Conservation (phyloP, 345 rosid genomes). For the Linum trigynum region DNA sequence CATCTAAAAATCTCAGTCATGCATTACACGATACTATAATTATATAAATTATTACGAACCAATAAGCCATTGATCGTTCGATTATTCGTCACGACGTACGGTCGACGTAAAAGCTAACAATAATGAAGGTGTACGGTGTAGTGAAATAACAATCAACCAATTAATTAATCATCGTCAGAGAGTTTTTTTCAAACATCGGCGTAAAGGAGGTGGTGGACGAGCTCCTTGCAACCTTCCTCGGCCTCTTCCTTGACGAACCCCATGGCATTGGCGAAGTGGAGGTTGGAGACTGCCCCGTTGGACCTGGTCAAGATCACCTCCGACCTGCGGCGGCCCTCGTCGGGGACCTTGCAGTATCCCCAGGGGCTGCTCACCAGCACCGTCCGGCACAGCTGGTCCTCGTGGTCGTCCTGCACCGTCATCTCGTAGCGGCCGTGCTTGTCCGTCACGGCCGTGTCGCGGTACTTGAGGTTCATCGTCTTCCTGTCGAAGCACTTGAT, state of each 20-base stretch:
- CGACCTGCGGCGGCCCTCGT: slow-evolving; percentile 40
- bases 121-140: too few relatives aligned
- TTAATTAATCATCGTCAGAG: too few relatives aligned
- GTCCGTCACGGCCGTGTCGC: slow-evolving; percentile 30
- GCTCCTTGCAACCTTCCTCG: slow-evolving; percentile 30
- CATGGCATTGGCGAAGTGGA: slow-evolving; percentile 51
- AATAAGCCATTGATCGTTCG: too few relatives aligned
- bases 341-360: slow-evolving; percentile 22
- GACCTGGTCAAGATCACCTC: slow-evolving; percentile 47
- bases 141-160: too few relatives aligned
- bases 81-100: too few relatives aligned
- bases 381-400: slow-evolving; percentile 42
- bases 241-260: slow-evolving; percentile 41
- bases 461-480: slow-evolving; percentile 19
- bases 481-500: slow-evolving; percentile 44
- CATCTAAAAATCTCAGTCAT: too few relatives aligned
- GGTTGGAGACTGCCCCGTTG: slow-evolving; percentile 48
- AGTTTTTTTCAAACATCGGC: slow-evolving; percentile 13
- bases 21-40: too few relatives aligned
- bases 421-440: slow-evolving; percentile 35
- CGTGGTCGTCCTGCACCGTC: slow-evolving; percentile 40
- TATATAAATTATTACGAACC: too few relatives aligned
- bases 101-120: too few relatives aligned
- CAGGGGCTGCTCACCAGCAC: slow-evolving; percentile 45
- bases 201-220: slow-evolving; percentile 32